These are phyloP conservation scores for Neofusicoccum umdonicola DNA, from an alignment of 2,329 filamentous ascomycete genomes.

Conservation along the genomic window DNA sequence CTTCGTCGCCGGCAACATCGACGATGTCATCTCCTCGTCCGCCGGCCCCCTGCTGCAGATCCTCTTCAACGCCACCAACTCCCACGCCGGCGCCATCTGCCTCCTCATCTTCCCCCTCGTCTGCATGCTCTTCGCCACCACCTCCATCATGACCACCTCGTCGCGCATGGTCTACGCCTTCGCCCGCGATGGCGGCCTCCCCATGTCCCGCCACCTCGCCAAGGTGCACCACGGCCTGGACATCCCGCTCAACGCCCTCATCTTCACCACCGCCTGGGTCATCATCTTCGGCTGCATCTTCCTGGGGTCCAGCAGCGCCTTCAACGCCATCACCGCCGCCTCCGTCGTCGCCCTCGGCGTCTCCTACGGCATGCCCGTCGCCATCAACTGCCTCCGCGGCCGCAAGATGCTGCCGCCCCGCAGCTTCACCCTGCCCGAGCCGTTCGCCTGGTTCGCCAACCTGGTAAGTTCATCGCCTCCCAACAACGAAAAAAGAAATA, in stretches of 20 bases:
- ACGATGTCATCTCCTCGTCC: constrained; percentile 54
- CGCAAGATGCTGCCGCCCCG: constrained; percentile 62
- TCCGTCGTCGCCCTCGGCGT: constrained; percentile 70
- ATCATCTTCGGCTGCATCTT: constrained; percentile 69
- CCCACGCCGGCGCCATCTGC: constrained; percentile 60
- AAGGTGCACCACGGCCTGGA: constrained; percentile 60
- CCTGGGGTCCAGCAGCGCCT: constrained; percentile 64
- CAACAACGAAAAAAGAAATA: background rate
- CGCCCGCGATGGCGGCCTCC: constrained; percentile 65
- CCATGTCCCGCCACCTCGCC: constrained; percentile 59
- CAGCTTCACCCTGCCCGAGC: constrained; percentile 55
- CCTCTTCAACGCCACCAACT: constrained; percentile 61
- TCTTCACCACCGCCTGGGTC: constrained; percentile 59
- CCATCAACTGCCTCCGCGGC: constrained; percentile 66
- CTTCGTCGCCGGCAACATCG: constrained; percentile 60
- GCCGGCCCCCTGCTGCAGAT: constrained; percentile 62
- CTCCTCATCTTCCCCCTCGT: constrained; percentile 66
- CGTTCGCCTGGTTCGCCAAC: constrained; percentile 61
- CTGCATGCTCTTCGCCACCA: constrained; percentile 63
- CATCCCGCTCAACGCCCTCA: constrained; percentile 65
- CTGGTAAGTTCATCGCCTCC: constrained; percentile 18
- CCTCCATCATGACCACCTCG: constrained; percentile 64
- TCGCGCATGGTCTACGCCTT: constrained; percentile 68
- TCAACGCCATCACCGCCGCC: constrained; percentile 69
- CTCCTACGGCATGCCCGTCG: constrained; percentile 71